Conservation (phyloP, 139 green algal species). For the Dunaliella sp. region DNA sequence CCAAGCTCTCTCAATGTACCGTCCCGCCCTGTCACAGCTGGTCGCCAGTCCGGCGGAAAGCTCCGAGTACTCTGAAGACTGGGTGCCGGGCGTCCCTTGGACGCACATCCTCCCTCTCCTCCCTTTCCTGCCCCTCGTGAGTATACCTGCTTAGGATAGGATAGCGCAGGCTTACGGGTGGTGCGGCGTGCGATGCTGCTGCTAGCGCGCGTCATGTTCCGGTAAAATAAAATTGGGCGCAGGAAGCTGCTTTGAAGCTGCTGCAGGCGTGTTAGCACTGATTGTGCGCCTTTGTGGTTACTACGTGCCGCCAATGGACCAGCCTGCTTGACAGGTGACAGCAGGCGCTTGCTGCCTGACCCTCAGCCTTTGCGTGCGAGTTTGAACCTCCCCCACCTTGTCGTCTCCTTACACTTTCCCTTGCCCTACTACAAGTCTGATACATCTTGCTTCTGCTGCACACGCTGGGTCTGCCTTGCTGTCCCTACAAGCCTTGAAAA, state of each 20-base stretch:
- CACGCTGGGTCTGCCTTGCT: no score
- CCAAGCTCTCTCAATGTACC: neutral
- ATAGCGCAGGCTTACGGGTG: no score
- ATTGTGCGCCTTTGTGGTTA: neutral
- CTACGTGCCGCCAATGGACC: neutral
- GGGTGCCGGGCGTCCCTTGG: neutral
- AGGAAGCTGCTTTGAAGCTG: neutral
- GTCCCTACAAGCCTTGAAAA: no score
- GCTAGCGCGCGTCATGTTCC: neutral
- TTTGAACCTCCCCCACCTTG: no score
- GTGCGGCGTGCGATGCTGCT: no score
- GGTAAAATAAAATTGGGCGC: neutral
- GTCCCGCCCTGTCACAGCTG: neutral
- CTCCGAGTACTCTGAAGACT: neutral
- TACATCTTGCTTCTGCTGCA: no score
- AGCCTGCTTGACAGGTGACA: no score
- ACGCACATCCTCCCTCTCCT: neutral
- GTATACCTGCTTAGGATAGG: no score
- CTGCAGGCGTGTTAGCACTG: neutral
- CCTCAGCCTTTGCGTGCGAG: no score
- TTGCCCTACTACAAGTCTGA: no score
- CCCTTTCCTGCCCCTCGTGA: neutral
- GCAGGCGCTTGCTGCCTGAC: no score
- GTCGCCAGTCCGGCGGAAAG: neutral
- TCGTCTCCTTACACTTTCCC: no score